Percentiles rank a stretch among this genome's conserved stretches.
Conservation (phyloP, 805 yeast species). For the Yarrowia deformans region DNA sequence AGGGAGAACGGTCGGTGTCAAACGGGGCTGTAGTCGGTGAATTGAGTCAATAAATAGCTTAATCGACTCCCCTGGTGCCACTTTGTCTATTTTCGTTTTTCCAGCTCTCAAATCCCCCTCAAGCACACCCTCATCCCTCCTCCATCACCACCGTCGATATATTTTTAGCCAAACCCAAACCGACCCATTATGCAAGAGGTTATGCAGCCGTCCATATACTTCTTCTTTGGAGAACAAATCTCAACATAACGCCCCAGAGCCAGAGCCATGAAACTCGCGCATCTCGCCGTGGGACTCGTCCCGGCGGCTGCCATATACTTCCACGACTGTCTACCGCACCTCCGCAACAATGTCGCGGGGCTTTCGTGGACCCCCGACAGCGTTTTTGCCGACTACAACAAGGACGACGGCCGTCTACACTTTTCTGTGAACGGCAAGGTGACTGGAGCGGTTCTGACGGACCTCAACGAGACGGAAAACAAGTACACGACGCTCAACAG, state of each 20-base stretch:
- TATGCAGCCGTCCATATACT: conserved; percentile 12
- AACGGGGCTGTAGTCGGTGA: too few species aligned
- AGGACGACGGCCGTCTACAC: conserved; percentile 10
- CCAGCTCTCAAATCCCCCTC: not conserved
- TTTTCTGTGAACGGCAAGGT: conserved; percentile 41
- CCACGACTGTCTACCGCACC: not conserved
- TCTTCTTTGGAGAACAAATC: not conserved
- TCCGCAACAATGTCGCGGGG: not conserved
- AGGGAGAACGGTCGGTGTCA: too few species aligned
- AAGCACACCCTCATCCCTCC: not conserved
- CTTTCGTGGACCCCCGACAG: conserved; percentile 17
- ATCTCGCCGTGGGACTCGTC: not conserved
- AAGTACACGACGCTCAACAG: conserved; percentile 46
- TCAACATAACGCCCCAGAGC: not conserved
- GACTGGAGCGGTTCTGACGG: conserved; percentile 40
- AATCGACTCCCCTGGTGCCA: too few species aligned
- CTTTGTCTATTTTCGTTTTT: too few species aligned
- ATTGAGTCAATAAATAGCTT: too few species aligned
- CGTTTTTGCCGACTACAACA: conserved; percentile 13
- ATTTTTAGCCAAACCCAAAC: conserved; percentile 12
- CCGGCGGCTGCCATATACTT: conserved; percentile 8
- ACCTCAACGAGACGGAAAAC: conserved; percentile 44
- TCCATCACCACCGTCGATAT: not conserved
- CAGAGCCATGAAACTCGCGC: conserved; percentile 4
- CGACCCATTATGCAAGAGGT: not conserved